Conservation (phyloP, 1,139 yeast genomes). For the Scheffersomyces segobiensis region DNA sequence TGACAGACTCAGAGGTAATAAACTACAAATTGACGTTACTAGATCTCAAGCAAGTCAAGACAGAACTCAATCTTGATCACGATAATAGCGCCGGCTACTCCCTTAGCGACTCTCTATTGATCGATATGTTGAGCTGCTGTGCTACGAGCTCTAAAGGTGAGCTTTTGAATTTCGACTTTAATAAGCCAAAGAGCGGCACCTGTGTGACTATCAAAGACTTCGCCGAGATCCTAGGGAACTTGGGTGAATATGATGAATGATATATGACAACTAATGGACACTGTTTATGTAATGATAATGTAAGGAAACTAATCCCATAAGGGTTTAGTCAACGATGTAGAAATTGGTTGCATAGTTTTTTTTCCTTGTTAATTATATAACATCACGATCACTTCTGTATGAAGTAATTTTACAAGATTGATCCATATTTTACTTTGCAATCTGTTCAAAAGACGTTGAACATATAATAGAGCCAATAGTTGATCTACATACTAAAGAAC, state of each 20-base stretch:
- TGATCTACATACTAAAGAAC: background rate
- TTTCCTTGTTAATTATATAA: no score
- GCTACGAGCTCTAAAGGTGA: slow-evolving; percentile 29
- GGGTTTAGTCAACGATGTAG: background rate
- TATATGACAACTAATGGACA: background rate
- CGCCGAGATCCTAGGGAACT: slow-evolving; percentile 42
- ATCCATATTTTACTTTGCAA: no score
- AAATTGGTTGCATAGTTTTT: background rate
- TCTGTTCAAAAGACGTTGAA: background rate
- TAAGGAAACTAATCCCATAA: slow-evolving; percentile 1
- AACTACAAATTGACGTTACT: slow-evolving; percentile 29
- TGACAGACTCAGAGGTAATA: slow-evolving; percentile 6
- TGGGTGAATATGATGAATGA: slow-evolving; percentile 35
- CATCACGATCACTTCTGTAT: background rate
- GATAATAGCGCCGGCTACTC: slow-evolving; percentile 17
- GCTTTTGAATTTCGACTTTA: slow-evolving; percentile 31
- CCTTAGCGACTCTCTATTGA: slow-evolving; percentile 36
- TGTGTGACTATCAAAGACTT: slow-evolving; percentile 40
- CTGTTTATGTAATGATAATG: background rate
- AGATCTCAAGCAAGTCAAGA: slow-evolving; percentile 33
- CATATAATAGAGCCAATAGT: background rate
- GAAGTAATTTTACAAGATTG: background rate
- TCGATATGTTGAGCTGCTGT: slow-evolving; percentile 47
- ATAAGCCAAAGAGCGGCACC: slow-evolving; percentile 27
- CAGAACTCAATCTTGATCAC: slow-evolving; percentile 27